These are phyloP conservation scores for Amylostereum areolatum DNA, from an alignment of 1,284 basidiomycete genomes.

Conservation along the genomic window DNA sequence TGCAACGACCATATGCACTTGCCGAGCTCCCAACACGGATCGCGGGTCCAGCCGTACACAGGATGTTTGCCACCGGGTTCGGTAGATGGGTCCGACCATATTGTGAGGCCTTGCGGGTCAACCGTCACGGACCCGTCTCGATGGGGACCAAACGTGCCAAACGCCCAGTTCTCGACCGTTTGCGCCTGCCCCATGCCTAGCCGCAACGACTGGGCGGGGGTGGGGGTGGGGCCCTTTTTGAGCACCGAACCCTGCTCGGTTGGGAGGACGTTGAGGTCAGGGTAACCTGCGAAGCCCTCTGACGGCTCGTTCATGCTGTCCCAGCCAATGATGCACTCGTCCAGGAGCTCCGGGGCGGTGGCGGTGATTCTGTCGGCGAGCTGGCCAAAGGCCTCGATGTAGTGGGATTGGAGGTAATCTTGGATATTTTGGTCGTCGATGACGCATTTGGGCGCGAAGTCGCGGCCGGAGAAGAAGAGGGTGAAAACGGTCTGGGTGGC, in stretches of 20 bases:
- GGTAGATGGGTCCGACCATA: conserved; percentile 59
- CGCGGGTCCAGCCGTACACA: conserved; percentile 80
- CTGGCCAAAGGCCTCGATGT: conserved; percentile 67
- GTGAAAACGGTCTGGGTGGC: conserved; percentile 89
- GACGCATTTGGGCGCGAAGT: conserved; percentile 87
- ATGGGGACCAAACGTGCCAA: conserved; percentile 77
- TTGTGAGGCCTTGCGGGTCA: conserved; percentile 74
- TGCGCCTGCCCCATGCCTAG: conserved; percentile 86
- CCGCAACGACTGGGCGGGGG: conserved; percentile 77
- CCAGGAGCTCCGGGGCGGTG: conserved; percentile 66
- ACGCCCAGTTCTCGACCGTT: conserved; percentile 82
- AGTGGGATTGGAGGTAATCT: conserved; percentile 88
- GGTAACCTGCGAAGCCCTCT: conserved; percentile 79
- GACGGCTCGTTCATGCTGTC: conserved; percentile 95
- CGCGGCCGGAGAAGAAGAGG: conserved; percentile 89
- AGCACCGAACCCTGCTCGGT: conserved; percentile 63
- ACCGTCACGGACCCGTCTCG: conserved; percentile 69
- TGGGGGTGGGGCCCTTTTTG: conserved; percentile 84
- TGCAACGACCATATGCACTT: conserved; percentile 91
- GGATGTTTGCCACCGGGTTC: conserved; percentile 45
- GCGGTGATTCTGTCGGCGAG: conserved; percentile 74
- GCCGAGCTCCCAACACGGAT: conserved; percentile 75
- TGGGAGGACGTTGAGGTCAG: conserved; percentile 66
- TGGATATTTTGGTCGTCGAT: conserved; percentile 94
- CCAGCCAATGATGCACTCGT: conserved; percentile 93